Evolutionary conservation across 1,284 basidiomycete genomes (phyloP).

Genomic region (Amylostereum areolatum): DNA sequence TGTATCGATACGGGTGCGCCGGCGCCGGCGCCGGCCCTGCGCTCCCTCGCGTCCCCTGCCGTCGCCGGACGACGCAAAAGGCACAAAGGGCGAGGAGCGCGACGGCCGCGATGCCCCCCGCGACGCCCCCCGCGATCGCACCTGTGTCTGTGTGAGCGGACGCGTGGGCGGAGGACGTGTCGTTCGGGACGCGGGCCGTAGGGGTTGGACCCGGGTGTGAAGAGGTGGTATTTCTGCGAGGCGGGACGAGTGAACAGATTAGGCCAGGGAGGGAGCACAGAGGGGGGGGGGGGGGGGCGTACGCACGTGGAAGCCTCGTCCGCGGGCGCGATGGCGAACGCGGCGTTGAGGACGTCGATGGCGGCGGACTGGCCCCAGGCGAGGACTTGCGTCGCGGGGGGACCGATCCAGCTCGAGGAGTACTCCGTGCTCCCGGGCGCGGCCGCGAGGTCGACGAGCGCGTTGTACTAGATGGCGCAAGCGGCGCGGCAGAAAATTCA

Average conservation of each 20-base stretch:
- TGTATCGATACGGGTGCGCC: no score
- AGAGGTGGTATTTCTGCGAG: no score
- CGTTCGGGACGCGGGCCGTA: no score
- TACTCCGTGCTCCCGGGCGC: neutral
- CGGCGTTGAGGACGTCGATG: neutral
- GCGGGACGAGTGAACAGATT: no score
- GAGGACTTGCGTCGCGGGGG: neutral
- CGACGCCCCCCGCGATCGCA: slow-evolving; percentile 25
- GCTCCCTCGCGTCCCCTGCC: no score
- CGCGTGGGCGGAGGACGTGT: no score
- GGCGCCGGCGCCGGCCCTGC: no score
- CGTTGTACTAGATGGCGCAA: neutral
- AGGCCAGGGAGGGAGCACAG: no score
- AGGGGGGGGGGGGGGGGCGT: slow-evolving; percentile 9
- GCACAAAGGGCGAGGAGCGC: slow-evolving; percentile 12
- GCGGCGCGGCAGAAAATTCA: no score
- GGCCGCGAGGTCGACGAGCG: neutral
- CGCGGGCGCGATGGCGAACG: neutral
- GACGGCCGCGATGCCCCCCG: slow-evolving; percentile 21
- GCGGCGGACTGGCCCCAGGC: neutral
- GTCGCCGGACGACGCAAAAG: slow-evolving; percentile 14
- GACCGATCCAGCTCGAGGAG: neutral
- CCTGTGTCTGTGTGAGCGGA: no score
- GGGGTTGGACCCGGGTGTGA: no score
- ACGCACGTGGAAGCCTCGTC: neutral